Base-by-base conservation (phyloP, 2,329 filamentous ascomycete species). In the Incumbomyces lentus region DNA sequence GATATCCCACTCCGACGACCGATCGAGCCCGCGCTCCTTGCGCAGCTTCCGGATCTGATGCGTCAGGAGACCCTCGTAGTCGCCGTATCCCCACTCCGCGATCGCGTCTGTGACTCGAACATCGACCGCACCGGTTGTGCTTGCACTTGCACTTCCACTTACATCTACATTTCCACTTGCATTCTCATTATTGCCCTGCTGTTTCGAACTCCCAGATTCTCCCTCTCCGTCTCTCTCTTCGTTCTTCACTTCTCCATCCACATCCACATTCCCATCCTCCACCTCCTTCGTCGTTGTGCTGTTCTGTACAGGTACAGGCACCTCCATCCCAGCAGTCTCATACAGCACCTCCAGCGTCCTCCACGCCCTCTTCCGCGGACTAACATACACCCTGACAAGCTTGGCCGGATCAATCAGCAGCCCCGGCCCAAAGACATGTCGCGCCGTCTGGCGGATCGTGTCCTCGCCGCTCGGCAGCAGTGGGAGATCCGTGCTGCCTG, bases 41-140 rank as follows among this genome's bases (percentile, higher is more conserved):
- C 77, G 66, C 50, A 63, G 53, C 22, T 63, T 58, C 12, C 64
- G 63, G 42, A 81, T 81, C 54, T 76, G 64, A n/a, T 63, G 57
- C 6, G 65, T 68, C 38, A 68, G 68, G 18, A 79, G 59, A 10
- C 78, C 78, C 59, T 82, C 78, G 58, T 81, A 82, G 49, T 71
- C 64, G 38, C 78, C 78, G 60, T 81, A 82, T 49, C 76, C 72
- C 78, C 78, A 82, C 59, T 81, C 78, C 1, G 70, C 64, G 36
- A 81, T 64, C 64, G 61, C 47, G 35, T 75, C 70, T 1, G 73
- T 78, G 30, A 73, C 59, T 47, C 70, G 62, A 19, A 78, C 63
- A 34, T 67, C 64, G 29, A 50, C 43, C 0, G 51, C 52, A 6
- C n/a, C n/a, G n/a, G n/a, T n/a, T n/a, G n/a, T n/a, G n/a, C n/a